Evolutionary conservation across 495 filamentous ascomycete genomes (phyloP), one percentile per base, ranked within the genome.

Genomic region (Tuber magnatum): DNA sequence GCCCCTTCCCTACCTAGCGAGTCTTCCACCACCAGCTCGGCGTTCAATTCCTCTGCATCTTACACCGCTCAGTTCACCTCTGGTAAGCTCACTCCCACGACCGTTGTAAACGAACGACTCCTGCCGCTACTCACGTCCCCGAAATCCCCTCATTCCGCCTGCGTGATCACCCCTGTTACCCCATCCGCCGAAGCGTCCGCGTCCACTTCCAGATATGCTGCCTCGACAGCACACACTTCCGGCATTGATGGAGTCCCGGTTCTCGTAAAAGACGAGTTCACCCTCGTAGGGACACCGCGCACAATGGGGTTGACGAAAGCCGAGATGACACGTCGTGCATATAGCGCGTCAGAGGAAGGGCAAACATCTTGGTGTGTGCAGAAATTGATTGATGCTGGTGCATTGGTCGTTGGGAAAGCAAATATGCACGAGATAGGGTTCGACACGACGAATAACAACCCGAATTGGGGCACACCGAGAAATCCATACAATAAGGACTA

Each of bases 361-460:
- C 85, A 85, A 7, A 92, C 90, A 3, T 87, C 86, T 14, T 97
- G 92, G 92, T 93, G 91, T 77, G 88, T 94, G 38, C 86, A 86
- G 82, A 89, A 92, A 84, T 88, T 91, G 85, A 86, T 91, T 78
- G 91, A 95, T 69, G 90, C 89, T 0, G 94, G 94, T 2, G 94
- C 90, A 18, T 87, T 97, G 61, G 86, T 97, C 32, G 82, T 97
- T 72, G 94, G 93, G 20, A 97, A 96, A 84, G 87, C 90, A 41
- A 94, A 89, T 61, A 97, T 97, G 94, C 94, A 97, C 83, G 94
- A 98, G 84, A 83, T 96, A 10, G 94, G 94, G 6, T 84, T 92
- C 43, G 93, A 94, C 78, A 93, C 91, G 14, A 93, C 89, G 39
- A 93, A 94, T 83, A 93, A 93, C 85, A 94, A 96, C 77, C 91